Conservation (phyloP, 176 grass and related monocot genomes). For the Rhipidocladum racemiflorum region DNA sequence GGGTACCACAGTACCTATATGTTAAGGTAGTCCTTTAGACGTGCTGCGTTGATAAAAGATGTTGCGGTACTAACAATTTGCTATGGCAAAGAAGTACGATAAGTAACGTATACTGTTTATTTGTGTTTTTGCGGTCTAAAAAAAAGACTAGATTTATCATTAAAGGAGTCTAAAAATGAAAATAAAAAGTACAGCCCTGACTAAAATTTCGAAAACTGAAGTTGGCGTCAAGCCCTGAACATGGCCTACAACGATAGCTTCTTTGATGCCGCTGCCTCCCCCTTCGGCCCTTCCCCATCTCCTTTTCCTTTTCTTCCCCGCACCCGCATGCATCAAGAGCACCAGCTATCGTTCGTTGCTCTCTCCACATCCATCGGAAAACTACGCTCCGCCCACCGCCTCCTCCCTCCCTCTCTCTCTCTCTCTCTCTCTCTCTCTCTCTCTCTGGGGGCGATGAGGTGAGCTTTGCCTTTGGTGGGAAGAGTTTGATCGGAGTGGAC, state of each 20-base stretch:
- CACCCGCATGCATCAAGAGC: constrained; percentile 37
- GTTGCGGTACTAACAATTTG: too few species aligned
- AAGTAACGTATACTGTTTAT: too few species aligned
- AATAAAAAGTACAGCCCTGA: too few species aligned
- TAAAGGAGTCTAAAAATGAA: too few species aligned
- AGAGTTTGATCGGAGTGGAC: constrained; percentile 15
- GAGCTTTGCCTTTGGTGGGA: neutral
- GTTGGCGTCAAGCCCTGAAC: too few species aligned
- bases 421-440: neutral
- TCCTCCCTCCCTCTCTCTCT: neutral
- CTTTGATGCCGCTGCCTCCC: neutral
- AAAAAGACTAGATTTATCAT: too few species aligned
- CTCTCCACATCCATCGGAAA: constrained; percentile 60
- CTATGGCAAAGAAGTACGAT: too few species aligned
- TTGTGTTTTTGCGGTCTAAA: too few species aligned
- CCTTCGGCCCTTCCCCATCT: neutral
- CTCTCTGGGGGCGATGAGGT: neutral
- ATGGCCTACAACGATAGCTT: neutral
- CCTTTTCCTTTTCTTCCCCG: constrained; percentile 31
- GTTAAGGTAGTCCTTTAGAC: too few species aligned
- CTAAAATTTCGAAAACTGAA: too few species aligned
- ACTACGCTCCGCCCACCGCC: constrained; percentile 41
- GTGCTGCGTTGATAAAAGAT: too few species aligned
- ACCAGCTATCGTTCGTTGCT: constrained; percentile 19
- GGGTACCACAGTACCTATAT: too few species aligned